Evolutionary conservation across 2,329 filamentous ascomycete species (phyloP).

Genomic region (Akanthomyces dipterigenus): DNA sequence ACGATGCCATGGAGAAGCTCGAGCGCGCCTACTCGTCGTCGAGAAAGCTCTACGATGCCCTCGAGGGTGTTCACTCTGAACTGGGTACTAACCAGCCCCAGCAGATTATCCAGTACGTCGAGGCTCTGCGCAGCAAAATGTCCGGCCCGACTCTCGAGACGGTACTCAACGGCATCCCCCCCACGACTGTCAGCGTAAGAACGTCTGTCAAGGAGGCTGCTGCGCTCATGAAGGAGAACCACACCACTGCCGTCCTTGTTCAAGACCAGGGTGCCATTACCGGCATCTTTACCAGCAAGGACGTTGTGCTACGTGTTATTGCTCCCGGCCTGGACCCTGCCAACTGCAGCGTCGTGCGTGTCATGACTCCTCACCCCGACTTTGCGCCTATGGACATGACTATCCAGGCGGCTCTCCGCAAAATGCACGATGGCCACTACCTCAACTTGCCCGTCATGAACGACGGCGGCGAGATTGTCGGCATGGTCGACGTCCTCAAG

Average conservation of each 20-base stretch:
- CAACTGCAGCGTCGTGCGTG: slow-evolving; percentile 94
- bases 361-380: slow-evolving; percentile 98
- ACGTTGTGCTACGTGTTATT: slow-evolving; percentile 96
- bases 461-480: slow-evolving; percentile 91
- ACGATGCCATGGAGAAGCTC: slow-evolving; percentile 99
- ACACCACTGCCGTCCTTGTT: slow-evolving; percentile 91
- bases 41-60: slow-evolving; percentile 93
- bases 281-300: slow-evolving; percentile 98
- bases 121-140: slow-evolving; percentile 93
- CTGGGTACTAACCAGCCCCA: slow-evolving; percentile 92
- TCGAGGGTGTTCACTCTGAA: slow-evolving; percentile 97
- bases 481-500: slow-evolving; percentile 98
- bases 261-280: slow-evolving; percentile 97
- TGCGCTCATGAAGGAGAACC: slow-evolving; percentile 95
- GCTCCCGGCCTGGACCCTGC: slow-evolving; percentile 89
- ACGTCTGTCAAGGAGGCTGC: slow-evolving; percentile 96
- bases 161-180: slow-evolving; percentile 84
- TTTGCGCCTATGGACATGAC: slow-evolving; percentile 99
- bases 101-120: slow-evolving; percentile 98
- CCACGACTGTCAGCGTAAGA: slow-evolving; percentile 88
- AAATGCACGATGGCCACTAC: slow-evolving; percentile 99
- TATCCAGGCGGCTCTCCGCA: slow-evolving; percentile 93
- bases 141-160: slow-evolving; percentile 94
- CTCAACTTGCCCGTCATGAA: slow-evolving; percentile 99
- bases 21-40: slow-evolving; percentile 97